Evolutionary conservation across 768 basidiomycete species (phyloP), one percentile per base, ranked within the genome.

Genomic region (Amanita brunnescens): DNA sequence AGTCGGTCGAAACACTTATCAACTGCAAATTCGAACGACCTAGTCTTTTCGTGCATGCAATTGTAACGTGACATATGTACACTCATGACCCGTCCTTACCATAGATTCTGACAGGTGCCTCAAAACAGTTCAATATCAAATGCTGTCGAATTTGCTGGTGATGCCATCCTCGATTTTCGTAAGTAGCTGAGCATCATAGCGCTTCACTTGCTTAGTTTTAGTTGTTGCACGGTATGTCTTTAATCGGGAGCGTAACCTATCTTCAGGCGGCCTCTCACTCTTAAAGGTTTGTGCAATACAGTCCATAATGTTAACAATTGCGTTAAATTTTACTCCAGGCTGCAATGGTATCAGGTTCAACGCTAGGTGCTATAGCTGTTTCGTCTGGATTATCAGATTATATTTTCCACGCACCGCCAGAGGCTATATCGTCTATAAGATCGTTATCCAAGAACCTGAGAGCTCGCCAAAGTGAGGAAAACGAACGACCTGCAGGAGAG

Each of bases 121-220:
- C 30, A 43, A 18, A n/a, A 32, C 33, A 77, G 73, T 12, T 77
- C 77, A 14, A 86, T 87, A 59, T 86, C 90, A 59, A 73, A 86
- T 52, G 35, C 35, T 37, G 73, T 92, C 32, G 89, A 91, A 62
- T 93, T 91, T 61, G 71, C 91, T 35, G 91, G 91, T 10, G 91
- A 93, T 66, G 87, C 87, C 1, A 78, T 93, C 46, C 75, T 93
- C 21, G 91, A 92, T 64, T 86, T 89, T 52, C 65, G 90, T 91
- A 59, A 49, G 87, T 69, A 35, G 24, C 37, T 41, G 24, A 35
- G 47, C 43, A n/a, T 39, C 32, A 7, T 14, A 0, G 23, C 1
- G 34, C 26, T 24, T 41, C 43, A 47, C 24, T 29, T 39, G n/a
- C 37, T 47, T 41, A 54, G 40, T 47, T n/a, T 48, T 57, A 91